Evolutionary conservation across 148 eudicot genomes (phyloP), one percentile per base, ranked within the genome.

Genomic region (Amaranthus hypochondriacus): DNA sequence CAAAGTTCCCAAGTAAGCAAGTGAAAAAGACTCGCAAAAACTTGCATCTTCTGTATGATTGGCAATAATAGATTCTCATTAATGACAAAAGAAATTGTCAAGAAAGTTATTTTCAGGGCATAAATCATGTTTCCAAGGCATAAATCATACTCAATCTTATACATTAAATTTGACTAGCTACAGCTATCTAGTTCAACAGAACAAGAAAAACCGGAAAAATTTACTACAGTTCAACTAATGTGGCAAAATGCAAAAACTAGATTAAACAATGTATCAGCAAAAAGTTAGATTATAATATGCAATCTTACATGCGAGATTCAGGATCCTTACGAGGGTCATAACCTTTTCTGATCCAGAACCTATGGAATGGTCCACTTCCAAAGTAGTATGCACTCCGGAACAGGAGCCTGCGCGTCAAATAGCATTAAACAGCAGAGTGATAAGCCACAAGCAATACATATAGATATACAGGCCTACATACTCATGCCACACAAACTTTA

Each of bases 271-370:
- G 11, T 63, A 50, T 71, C n/a, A 49, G 39, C 49, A 46, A 13
- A 9, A 4, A 68, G 18, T 52, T 28, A 42, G 55, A 18, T 53
- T 39, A 28, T 39, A 43, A 62, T 61, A 59, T 48, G 68, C 77
- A 48, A 28, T 71, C 89, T 87, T 79, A 95, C 97, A 92, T 79
- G 72, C 97, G 92, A 69, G 97, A 92, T 84, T 92, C 99, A 58
- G 96, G 92, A 82, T 95, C 97, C 76, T 86, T 90, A 78, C 99
- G 96, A 60, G 99, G 99, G 86, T 95, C 99, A 81, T 90, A 95
- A 65, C 99, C 99, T 83, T 92, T 95, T 73, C 84, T 85, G 70
- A 95, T 95, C 90, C 92, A 95, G 83, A 95, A 90, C 80, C 93
- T 84, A 79, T 81, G 93, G 76, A 84, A 95, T 63, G 99, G 99